Conservation (phyloP, 352 stramenopile species). For the Globisporangium splendens region DNA sequence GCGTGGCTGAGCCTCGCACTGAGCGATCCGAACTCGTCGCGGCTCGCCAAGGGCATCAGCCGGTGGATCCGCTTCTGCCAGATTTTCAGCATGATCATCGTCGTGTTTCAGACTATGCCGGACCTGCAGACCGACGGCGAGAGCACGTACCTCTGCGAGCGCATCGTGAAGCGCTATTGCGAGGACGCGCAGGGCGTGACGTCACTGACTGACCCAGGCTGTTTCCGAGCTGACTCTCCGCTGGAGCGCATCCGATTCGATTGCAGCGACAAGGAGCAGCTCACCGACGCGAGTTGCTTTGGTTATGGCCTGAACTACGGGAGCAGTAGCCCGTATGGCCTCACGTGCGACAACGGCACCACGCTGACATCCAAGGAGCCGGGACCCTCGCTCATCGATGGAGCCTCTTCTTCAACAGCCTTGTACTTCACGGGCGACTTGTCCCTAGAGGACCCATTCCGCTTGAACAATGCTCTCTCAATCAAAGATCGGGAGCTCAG, state of each 20-base stretch:
- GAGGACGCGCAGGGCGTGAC: slow-evolving; percentile 19
- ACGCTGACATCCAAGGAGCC: slow-evolving; percentile 8
- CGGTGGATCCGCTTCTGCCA: slow-evolving; percentile 64
- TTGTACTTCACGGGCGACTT: slow-evolving; percentile 21
- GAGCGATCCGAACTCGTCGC: slow-evolving; percentile 42
- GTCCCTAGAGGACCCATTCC: slow-evolving; percentile 49
- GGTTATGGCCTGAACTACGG: slow-evolving; percentile 57
- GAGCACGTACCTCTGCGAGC: slow-evolving; percentile 54
- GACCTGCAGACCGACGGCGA: slow-evolving; percentile 74
- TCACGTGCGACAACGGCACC: slow-evolving; percentile 44
- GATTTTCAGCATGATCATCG: slow-evolving; percentile 70
- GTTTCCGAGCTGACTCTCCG: slow-evolving; percentile 43
- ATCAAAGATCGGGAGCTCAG: slow-evolving; percentile 30
- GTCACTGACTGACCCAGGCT: slow-evolving; percentile 48
- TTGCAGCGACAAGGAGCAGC: slow-evolving; percentile 39
- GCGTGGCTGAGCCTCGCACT: slow-evolving; percentile 37
- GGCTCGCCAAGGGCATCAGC: slow-evolving; percentile 30
- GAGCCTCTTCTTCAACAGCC: slow-evolving; percentile 1
- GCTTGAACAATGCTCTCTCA: slow-evolving; percentile 36
- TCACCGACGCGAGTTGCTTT: slow-evolving; percentile 41
- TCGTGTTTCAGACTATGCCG: slow-evolving; percentile 79
- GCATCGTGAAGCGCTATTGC: slow-evolving; percentile 53
- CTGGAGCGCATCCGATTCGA: slow-evolving; percentile 38
- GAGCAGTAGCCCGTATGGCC: slow-evolving; percentile 22
- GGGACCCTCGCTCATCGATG: background rate